phyloP scores from a whole-genome alignment of 192 early-diverging fungal species.

The Chytriomyces sp. region DNA sequence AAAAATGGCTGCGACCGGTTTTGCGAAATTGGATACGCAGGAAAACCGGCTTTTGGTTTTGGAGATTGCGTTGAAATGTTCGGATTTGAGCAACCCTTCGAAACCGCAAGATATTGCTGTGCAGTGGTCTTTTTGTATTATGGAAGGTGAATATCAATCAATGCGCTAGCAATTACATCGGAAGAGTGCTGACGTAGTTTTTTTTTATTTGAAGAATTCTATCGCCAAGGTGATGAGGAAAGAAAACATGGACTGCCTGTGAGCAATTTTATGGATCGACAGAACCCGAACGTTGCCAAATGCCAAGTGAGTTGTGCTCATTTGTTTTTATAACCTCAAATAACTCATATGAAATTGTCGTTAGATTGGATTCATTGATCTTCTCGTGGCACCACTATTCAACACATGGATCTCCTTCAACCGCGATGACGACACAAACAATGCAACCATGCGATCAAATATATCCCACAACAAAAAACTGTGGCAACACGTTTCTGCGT shows the following conservation, averaged over 20 bases:
- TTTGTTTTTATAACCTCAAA: neutral
- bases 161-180: constrained; percentile 24
- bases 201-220: constrained; percentile 31
- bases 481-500: constrained; percentile 2
- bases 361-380: constrained; percentile 67
- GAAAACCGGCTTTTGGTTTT: constrained; percentile 53
- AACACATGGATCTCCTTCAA: constrained; percentile 59
- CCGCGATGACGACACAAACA: constrained; percentile 34
- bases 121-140: constrained; percentile 58
- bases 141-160: no score
- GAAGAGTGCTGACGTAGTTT: neutral
- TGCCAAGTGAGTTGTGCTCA: constrained; percentile 50
- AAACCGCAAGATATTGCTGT: constrained; percentile 45
- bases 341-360: neutral
- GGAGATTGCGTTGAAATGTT: constrained; percentile 65
- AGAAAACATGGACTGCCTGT: constrained; percentile 52
- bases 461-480: constrained; percentile 17
- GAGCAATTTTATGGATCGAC: constrained; percentile 62
- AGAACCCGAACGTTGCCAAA: constrained; percentile 56
- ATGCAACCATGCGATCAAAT: constrained; percentile 11
- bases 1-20: constrained; percentile 43
- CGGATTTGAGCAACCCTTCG: constrained; percentile 60
- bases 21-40: constrained; percentile 32
- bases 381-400: constrained; percentile 63
- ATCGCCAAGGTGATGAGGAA: constrained; percentile 58